Evolutionary conservation across 139 green algal species (phyloP).

Genomic region (Trebouxia sp.): DNA sequence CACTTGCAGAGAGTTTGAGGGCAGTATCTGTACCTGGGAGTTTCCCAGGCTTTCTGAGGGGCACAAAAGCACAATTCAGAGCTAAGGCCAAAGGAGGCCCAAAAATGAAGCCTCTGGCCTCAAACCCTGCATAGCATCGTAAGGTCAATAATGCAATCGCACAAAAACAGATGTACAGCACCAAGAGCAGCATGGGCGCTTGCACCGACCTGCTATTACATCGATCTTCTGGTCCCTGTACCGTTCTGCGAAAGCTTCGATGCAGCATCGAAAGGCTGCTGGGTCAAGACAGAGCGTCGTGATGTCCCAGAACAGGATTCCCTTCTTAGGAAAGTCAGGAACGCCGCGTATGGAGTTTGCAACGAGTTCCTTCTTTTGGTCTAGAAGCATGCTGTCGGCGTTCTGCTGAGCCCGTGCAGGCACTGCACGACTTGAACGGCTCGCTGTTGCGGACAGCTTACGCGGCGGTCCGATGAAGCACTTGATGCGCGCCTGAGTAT

Average conservation of each 20-base stretch:
- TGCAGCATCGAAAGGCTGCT: slow-evolving; percentile 78
- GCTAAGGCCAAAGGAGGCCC: slow-evolving; percentile 91
- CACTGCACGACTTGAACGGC: neutral
- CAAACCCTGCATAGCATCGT: slow-evolving; percentile 78
- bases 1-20: too few species aligned
- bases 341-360: slow-evolving; percentile 67
- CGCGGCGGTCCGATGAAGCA: neutral
- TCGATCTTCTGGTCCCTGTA: slow-evolving; percentile 83
- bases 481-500: too few species aligned
- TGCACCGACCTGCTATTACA: slow-evolving; percentile 74
- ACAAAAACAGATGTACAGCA: neutral
- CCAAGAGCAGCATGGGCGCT: too few species aligned
- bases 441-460: neutral
- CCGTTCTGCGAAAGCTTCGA: slow-evolving; percentile 80
- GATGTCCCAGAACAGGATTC: slow-evolving; percentile 97
- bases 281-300: slow-evolving; percentile 93
- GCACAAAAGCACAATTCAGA: slow-evolving; percentile 87
- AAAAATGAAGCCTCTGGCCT: slow-evolving; percentile 98
- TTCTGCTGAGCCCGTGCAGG: neutral
- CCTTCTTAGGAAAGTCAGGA: slow-evolving; percentile 88
- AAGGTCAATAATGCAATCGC: neutral
- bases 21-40: slow-evolving; percentile 91
- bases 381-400: neutral
- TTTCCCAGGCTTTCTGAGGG: slow-evolving; percentile 96
- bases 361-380: slow-evolving; percentile 35